Evolutionary conservation across 495 filamentous ascomycete species (phyloP).

Genomic region (Penicillium silybi): DNA sequence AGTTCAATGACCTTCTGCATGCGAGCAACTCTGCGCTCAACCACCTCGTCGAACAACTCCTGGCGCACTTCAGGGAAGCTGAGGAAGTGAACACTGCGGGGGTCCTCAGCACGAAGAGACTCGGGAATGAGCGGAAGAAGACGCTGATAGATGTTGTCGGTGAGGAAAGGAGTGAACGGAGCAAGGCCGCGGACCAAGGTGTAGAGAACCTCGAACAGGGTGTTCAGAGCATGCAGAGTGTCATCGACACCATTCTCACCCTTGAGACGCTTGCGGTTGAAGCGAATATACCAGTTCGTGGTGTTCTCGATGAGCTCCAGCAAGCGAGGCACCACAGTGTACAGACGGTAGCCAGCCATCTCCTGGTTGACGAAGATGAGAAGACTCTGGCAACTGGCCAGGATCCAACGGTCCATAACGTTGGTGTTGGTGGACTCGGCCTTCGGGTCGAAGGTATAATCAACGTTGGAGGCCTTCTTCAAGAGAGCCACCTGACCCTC

Average conservation of each 20-base stretch:
- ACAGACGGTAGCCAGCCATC: slow-evolving; percentile 88
- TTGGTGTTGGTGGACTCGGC: slow-evolving; percentile 74
- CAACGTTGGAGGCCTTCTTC: slow-evolving; percentile 79
- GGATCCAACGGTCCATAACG: slow-evolving; percentile 96
- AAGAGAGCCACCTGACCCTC: slow-evolving; percentile 89
- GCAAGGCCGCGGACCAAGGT: slow-evolving; percentile 82
- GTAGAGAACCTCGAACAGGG: slow-evolving; percentile 94
- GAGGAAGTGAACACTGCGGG: slow-evolving; percentile 88
- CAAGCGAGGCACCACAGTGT: slow-evolving; percentile 90
- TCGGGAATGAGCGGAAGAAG: slow-evolving; percentile 78
- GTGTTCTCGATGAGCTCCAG: slow-evolving; percentile 89
- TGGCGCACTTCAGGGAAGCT: slow-evolving; percentile 81
- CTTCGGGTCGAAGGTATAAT: slow-evolving; percentile 76
- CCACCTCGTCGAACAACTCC: slow-evolving; percentile 80
- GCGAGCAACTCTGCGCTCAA: slow-evolving; percentile 79
- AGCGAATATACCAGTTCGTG: slow-evolving; percentile 99
- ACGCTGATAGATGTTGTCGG: slow-evolving; percentile 86
- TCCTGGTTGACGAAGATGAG: slow-evolving; percentile 92
- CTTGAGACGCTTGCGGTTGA: slow-evolving; percentile 94
- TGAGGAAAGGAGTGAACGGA: slow-evolving; percentile 93
- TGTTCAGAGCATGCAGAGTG: slow-evolving; percentile 86
- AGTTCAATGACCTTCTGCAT: slow-evolving; percentile 98
- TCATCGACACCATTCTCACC: slow-evolving; percentile 86
- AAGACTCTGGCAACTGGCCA: slow-evolving; percentile 89
- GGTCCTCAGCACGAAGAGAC: slow-evolving; percentile 59